These are phyloP conservation scores for Stevia rebaudiana DNA, from an alignment of 140 eudicot species.

Conservation along the genomic window DNA sequence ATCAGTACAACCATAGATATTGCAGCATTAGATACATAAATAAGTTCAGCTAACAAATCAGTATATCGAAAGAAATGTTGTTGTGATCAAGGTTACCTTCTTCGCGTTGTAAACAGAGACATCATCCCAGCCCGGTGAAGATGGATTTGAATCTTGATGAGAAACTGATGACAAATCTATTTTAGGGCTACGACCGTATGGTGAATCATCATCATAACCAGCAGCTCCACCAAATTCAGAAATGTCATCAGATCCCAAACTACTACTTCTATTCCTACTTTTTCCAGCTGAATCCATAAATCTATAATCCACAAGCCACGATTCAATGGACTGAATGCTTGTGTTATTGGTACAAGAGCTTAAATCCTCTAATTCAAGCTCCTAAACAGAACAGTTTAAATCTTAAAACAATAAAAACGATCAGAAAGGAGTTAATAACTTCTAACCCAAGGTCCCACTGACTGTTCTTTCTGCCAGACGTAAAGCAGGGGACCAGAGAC, in stretches of 20 bases:
- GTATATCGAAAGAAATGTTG: neutral
- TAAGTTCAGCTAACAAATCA: slow-evolving; percentile 7
- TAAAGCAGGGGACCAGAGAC: slow-evolving; percentile 15
- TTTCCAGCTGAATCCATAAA: slow-evolving; percentile 39
- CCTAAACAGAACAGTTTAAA: slow-evolving; percentile 1
- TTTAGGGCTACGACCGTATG: slow-evolving; percentile 38
- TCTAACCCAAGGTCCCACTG: slow-evolving; percentile 25
- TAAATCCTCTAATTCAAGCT: slow-evolving; percentile 1
- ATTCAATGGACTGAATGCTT: slow-evolving; percentile 45
- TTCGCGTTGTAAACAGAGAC: slow-evolving; percentile 56
- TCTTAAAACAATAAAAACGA: neutral
- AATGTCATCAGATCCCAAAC: slow-evolving; percentile 23
- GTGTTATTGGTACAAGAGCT: slow-evolving; percentile 31
- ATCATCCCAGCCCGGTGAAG: slow-evolving; percentile 65
- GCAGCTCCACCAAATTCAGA: slow-evolving; percentile 34
- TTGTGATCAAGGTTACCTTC: slow-evolving; percentile 49
- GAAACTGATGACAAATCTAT: slow-evolving; percentile 15
- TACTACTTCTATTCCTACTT: slow-evolving; percentile 1
- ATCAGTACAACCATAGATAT: slow-evolving; percentile 4
- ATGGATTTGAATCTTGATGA: slow-evolving; percentile 24
- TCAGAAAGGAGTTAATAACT: neutral
- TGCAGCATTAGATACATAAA: slow-evolving; percentile 2
- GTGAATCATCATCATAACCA: slow-evolving; percentile 58
- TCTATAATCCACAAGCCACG: slow-evolving; percentile 52
- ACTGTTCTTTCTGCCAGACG: slow-evolving; percentile 17